Conservation (phyloP, 495 filamentous ascomycete species). For the Talaromyces trachyspermus region DNA sequence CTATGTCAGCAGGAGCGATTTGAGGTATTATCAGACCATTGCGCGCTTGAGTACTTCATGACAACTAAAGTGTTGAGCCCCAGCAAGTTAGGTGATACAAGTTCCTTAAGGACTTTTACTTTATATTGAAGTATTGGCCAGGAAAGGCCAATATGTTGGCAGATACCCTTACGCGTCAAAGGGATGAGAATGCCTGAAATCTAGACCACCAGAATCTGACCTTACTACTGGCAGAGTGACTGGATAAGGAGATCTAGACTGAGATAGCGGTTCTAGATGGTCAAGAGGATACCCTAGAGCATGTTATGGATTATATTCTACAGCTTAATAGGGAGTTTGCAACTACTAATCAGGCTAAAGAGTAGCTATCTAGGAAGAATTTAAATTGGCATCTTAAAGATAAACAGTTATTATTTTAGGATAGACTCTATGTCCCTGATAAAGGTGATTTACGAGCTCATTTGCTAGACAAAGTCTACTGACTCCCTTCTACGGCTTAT, state of each 20-base stretch:
- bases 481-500: no score
- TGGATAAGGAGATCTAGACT: neutral
- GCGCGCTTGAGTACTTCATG: neutral
- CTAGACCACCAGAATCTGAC: neutral
- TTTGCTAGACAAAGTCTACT: no score
- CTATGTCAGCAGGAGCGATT: neutral
- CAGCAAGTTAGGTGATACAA: neutral
- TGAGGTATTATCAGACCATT: neutral
- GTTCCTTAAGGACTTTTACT: neutral
- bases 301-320: neutral
- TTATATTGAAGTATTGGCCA: neutral
- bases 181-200: neutral
- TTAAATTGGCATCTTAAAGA: neutral
- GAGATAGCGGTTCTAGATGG: neutral
- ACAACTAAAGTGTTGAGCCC: neutral
- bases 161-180: neutral
- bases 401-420: no score
- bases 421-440: no score
- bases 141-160: neutral
- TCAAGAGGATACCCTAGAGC: neutral
- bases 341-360: neutral
- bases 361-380: neutral
- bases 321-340: neutral
- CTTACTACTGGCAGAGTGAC: neutral
- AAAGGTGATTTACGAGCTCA: no score